phyloP scores from a whole-genome alignment of 768 basidiomycete genomes.

The Hypholoma sublateritium region DNA sequence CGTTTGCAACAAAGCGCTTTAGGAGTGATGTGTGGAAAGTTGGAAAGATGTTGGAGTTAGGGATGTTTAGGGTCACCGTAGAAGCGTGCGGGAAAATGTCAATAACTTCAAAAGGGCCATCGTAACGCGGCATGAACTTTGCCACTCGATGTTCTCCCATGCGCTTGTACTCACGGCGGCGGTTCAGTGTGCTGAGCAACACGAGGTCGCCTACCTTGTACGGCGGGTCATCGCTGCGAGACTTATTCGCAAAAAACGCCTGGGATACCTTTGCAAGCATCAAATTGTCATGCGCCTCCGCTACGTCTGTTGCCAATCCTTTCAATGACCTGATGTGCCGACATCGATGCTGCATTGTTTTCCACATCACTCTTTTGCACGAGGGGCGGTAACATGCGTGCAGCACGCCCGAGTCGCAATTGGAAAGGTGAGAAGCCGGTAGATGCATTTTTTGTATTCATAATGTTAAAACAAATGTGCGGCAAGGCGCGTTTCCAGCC shows the following conservation, averaged over 20 bases:
- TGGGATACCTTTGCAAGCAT: constrained; percentile 17
- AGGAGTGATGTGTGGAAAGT: constrained; percentile 36
- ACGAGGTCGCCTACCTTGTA: constrained; percentile 9
- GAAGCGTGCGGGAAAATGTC: constrained; percentile 16
- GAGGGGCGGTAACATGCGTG: constrained; percentile 11
- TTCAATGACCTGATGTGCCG: constrained; percentile 3
- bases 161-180: constrained; percentile 23
- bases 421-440: constrained; percentile 34
- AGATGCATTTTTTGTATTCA: constrained; percentile 28
- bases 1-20: constrained; percentile 22
- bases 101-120: constrained; percentile 28
- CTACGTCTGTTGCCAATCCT: constrained; percentile 1
- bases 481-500: constrained; percentile 30
- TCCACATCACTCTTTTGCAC: too few species aligned
- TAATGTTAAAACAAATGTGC: constrained; percentile 28
- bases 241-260: constrained; percentile 11
- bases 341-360: background rate
- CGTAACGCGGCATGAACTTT: constrained; percentile 24
- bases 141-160: constrained; percentile 22
- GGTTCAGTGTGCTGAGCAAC: constrained; percentile 26
- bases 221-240: background rate
- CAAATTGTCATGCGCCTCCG: constrained; percentile 26
- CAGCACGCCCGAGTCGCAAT: constrained; percentile 20
- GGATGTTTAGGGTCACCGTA: constrained; percentile 21
- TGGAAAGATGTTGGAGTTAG: constrained; percentile 22